These are phyloP conservation scores for Pseudogymnoascus destructans DNA, from an alignment of 2,329 filamentous ascomycete genomes.

Conservation along the genomic window DNA sequence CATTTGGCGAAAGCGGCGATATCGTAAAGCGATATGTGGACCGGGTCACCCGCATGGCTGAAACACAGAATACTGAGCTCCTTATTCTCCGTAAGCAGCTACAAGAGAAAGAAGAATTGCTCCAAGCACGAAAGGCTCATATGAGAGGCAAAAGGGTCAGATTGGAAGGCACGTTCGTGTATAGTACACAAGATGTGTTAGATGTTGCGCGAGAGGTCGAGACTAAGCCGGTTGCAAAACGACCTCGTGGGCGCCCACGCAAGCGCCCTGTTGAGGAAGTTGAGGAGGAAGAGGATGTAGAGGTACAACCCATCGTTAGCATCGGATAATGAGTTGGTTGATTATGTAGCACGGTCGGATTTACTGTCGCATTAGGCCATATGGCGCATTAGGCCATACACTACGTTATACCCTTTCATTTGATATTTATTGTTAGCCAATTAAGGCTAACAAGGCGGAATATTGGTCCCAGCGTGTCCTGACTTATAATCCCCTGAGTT, in stretches of 20 bases:
- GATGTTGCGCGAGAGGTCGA: neutral
- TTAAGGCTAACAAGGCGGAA: neutral
- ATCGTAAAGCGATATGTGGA: neutral
- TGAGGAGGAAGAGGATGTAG: neutral
- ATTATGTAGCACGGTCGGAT: neutral
- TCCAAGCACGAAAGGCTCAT: neutral
- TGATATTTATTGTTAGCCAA: neutral
- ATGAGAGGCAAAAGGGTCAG: neutral
- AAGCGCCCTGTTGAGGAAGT: neutral
- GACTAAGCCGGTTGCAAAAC: neutral
- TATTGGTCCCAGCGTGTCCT: neutral
- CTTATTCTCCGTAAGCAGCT: neutral
- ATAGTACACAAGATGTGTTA: neutral
- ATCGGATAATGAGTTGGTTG: neutral
- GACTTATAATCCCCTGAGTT: neutral
- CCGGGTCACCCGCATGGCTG: neutral
- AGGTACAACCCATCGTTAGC: neutral
- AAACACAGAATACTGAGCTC: neutral
- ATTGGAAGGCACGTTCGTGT: neutral
- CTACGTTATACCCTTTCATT: neutral
- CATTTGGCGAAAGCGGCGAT: neutral
- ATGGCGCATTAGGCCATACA: neutral
- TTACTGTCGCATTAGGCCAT: neutral
- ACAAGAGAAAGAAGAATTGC: neutral
- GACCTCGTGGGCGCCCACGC: neutral